These are phyloP conservation scores for Drechmeria coniospora DNA, from an alignment of 2,329 filamentous ascomycete species.

Conservation along the genomic window DNA sequence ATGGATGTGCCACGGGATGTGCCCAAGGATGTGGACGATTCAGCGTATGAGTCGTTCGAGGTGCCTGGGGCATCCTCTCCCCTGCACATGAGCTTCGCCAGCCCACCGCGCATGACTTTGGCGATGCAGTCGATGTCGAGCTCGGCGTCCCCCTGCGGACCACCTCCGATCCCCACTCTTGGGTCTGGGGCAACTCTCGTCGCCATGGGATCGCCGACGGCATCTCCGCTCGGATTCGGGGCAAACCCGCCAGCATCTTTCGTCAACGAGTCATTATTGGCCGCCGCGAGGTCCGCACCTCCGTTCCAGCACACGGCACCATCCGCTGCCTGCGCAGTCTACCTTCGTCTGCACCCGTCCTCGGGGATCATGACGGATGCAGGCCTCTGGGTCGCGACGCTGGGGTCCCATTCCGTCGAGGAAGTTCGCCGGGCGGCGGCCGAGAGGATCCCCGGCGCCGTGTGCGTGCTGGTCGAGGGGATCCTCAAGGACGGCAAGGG, in stretches of 20 bases:
- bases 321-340: conserved; percentile 36
- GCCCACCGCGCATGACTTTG: too few relatives aligned
- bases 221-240: conserved; percentile 22
- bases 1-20: too few relatives aligned
- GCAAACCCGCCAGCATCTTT: conserved; percentile 22
- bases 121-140: too few relatives aligned
- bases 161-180: too few relatives aligned
- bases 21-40: too few relatives aligned
- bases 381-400: conserved; percentile 51
- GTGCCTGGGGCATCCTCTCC: too few relatives aligned
- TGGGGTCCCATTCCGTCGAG: conserved; percentile 40
- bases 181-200: too few relatives aligned
- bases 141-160: too few relatives aligned
- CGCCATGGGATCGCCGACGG: conserved; percentile 17
- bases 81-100: too few relatives aligned
- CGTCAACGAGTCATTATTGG: conserved; percentile 15
- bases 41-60: too few relatives aligned
- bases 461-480: conserved; percentile 48
- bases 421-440: conserved; percentile 49
- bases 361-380: conserved; percentile 36
- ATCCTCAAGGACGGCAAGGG: conserved; percentile 44
- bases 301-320: conserved; percentile 13
- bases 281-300: conserved; percentile 9
- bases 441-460: conserved; percentile 42
- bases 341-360: conserved; percentile 52